Evolutionary conservation across 257 asterid species (phyloP).

Genomic region (Sherardia arvensis): DNA sequence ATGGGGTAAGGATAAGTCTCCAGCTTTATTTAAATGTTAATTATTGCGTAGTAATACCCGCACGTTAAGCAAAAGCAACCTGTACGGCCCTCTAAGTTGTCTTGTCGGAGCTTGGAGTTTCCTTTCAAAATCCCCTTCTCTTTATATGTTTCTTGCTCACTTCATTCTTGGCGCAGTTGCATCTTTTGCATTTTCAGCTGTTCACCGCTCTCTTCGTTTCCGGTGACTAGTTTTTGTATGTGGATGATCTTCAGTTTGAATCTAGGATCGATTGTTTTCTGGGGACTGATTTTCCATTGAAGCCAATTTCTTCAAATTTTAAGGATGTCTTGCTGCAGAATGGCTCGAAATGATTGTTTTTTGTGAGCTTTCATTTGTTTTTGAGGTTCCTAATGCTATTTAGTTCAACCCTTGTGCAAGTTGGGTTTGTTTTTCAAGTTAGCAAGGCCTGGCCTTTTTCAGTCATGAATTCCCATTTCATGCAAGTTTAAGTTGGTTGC

Average conservation of each 20-base stretch:
- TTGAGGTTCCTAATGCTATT: not conserved
- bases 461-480: not conserved
- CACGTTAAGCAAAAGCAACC: constrained; percentile 23
- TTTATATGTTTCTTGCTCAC: not conserved
- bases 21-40: not conserved
- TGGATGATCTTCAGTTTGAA: constrained; percentile 18
- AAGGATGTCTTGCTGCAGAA: not conserved
- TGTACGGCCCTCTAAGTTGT: constrained; percentile 12
- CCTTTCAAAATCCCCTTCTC: no score
- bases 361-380: constrained; percentile 7
- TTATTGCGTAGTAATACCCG: constrained; percentile 5
- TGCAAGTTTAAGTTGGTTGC: not conserved
- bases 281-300: not conserved
- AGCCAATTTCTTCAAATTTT: not conserved
- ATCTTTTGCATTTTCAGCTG: not conserved
- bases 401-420: not conserved
- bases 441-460: not conserved
- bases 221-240: not conserved
- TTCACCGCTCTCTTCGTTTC: not conserved
- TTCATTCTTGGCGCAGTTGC: not conserved
- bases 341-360: constrained; percentile 5
- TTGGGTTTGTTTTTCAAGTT: not conserved
- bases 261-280: constrained; percentile 20
- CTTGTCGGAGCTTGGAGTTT: not conserved
- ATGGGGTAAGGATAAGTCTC: no score